These are phyloP conservation scores for Talinum fruticosum DNA, from an alignment of 148 eudicot species.

Conservation along the genomic window DNA sequence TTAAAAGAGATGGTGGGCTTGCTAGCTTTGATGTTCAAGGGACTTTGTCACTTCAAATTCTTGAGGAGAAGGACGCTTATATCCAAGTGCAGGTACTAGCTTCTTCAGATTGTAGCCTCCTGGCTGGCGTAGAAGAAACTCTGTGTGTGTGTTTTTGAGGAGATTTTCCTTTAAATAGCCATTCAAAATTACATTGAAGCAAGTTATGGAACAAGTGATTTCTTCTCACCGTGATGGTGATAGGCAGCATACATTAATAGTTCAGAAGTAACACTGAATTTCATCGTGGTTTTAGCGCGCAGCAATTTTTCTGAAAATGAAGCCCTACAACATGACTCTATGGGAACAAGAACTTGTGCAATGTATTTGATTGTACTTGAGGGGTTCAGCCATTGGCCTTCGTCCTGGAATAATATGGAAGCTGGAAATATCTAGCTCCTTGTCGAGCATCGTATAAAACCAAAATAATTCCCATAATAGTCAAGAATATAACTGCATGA, in stretches of 20 bases:
- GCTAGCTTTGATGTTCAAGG: conserved; percentile 89
- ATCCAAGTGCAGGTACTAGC: conserved; percentile 80
- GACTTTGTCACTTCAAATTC: conserved; percentile 78
- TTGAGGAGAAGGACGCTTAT: conserved; percentile 73
- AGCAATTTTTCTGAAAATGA: too few relatives aligned
- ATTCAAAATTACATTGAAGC: not conserved
- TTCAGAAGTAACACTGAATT: not conserved
- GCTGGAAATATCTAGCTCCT: not conserved
- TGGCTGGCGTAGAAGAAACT: not conserved
- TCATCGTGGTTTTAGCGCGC: too few relatives aligned
- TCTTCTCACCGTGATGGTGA: not conserved
- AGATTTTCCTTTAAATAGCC: not conserved
- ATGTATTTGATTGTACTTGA: not conserved
- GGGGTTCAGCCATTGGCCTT: not conserved
- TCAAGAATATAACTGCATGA: too few relatives aligned
- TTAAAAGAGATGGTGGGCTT: conserved; percentile 82
- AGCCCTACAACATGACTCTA: not conserved
- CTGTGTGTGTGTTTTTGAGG: not conserved
- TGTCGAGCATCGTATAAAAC: not conserved
- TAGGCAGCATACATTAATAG: not conserved
- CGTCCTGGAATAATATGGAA: not conserved
- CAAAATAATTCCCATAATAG: not conserved
- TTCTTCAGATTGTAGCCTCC: not conserved
- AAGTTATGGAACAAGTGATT: not conserved
- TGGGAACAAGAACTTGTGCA: not conserved